These are phyloP conservation scores for Trichophaea hybrida DNA, from an alignment of 2,329 filamentous ascomycete genomes.

Conservation along the genomic window DNA sequence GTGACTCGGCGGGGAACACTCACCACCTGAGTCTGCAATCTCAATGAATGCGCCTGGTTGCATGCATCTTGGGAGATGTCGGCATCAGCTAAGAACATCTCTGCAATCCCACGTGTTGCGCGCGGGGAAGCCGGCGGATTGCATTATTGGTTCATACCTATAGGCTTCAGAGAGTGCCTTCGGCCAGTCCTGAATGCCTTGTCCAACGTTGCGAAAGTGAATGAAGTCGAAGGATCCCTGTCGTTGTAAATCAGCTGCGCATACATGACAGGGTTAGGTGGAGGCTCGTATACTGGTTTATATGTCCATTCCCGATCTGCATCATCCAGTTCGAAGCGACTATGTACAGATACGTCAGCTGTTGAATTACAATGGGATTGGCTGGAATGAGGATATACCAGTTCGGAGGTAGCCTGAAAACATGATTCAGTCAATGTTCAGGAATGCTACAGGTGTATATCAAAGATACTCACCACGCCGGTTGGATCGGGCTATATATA, in stretches of 20 bases:
- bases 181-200: not conserved
- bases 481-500: not conserved
- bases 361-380: not conserved
- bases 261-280: not conserved
- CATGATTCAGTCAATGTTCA: not conserved
- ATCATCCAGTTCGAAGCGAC: conserved; percentile 1
- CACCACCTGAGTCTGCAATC: conserved; percentile 26
- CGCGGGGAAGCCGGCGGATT: too few species aligned
- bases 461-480: not conserved
- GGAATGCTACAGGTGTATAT: not conserved
- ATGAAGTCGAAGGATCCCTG: conserved; percentile 1
- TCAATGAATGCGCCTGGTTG: conserved; percentile 46
- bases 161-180: not conserved
- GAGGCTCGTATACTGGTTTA: not conserved
- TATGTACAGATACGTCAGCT: not conserved
- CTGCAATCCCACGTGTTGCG: too few species aligned
- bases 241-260: not conserved
- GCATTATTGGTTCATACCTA: too few species aligned
- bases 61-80: conserved; percentile 25
- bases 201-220: not conserved
- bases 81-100: too few species aligned
- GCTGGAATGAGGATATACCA: not conserved
- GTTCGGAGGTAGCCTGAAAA: not conserved
- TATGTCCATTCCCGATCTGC: not conserved
- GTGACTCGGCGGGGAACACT: not conserved